Conservation (phyloP, 257 asterid species). For the Linaria vulgaris region DNA sequence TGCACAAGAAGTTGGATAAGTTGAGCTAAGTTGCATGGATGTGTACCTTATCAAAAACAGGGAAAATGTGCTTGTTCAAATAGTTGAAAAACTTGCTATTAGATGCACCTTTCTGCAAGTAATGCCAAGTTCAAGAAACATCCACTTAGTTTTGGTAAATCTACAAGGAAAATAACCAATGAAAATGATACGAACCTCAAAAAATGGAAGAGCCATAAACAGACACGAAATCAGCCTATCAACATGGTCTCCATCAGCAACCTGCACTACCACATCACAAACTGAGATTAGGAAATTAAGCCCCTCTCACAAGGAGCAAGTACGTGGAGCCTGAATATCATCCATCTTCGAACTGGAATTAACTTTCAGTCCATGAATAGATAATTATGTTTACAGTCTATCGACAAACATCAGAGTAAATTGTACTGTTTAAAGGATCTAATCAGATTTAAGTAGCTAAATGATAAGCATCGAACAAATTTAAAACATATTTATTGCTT, state of each 20-base stretch:
- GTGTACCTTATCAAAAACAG: slow-evolving; percentile 78
- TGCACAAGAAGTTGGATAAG: not conserved
- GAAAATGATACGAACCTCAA: slow-evolving; percentile 55
- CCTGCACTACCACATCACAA: slow-evolving; percentile 49
- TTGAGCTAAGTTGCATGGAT: not conserved
- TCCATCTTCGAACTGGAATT: not conserved
- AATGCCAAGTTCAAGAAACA: slow-evolving; percentile 30
- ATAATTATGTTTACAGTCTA: slow-evolving; percentile 6
- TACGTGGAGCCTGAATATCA: slow-evolving; percentile 13
- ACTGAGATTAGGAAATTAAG: slow-evolving; percentile 6
- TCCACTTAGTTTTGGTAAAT: slow-evolving; percentile 12
- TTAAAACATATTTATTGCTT: too few relatives aligned
- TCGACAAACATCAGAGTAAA: slow-evolving; percentile 8
- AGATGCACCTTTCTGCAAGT: slow-evolving; percentile 91
- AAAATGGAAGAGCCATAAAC: slow-evolving; percentile 84
- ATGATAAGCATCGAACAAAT: too few relatives aligned
- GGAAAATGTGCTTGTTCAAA: slow-evolving; percentile 79
- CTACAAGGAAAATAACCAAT: slow-evolving; percentile 15
- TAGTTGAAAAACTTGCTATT: slow-evolving; percentile 82
- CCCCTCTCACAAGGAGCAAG: slow-evolving; percentile 1
- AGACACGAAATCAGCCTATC: slow-evolving; percentile 80
- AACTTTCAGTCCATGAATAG: slow-evolving; percentile 18
- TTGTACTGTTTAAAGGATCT: slow-evolving; percentile 5
- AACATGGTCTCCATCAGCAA: slow-evolving; percentile 83
- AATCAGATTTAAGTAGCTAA: too few relatives aligned